phyloP scores from a whole-genome alignment of 176 grass and related monocot genomes.

The Lolium perenne region DNA sequence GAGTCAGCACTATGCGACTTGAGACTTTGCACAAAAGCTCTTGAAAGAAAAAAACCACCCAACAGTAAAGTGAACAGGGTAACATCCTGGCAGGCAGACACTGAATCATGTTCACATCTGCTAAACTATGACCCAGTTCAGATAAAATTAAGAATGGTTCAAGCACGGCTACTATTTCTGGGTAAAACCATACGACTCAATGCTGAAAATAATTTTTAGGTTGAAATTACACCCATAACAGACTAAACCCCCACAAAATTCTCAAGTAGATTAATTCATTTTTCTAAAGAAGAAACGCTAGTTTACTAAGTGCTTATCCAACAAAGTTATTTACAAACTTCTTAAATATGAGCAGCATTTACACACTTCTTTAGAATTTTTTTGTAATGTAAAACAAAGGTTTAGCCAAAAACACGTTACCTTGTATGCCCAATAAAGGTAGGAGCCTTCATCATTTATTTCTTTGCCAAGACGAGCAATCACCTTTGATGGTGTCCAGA shows the following conservation, averaged over 20 bases:
- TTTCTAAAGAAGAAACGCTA: background rate
- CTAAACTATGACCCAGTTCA: background rate
- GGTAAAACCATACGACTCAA: background rate
- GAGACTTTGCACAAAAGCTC: background rate
- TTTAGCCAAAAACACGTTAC: conserved; percentile 43
- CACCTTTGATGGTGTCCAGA: conserved; percentile 95
- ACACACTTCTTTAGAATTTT: conserved; percentile 1
- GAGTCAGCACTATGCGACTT: conserved; percentile 29
- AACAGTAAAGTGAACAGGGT: background rate
- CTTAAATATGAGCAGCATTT: background rate
- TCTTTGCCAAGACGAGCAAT: conserved; percentile 92
- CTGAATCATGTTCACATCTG: background rate
- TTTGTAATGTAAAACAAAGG: background rate
- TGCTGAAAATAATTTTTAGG: background rate
- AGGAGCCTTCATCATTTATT: conserved; percentile 88
- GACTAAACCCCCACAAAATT: background rate
- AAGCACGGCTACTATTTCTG: background rate
- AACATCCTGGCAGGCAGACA: background rate
- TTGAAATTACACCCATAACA: background rate
- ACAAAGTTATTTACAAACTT: background rate
- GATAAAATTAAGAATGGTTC: background rate
- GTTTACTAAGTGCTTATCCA: conserved; percentile 17
- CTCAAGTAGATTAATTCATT: conserved; percentile 2
- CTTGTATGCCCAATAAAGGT: conserved; percentile 94
- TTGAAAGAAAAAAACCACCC: conserved; percentile 10